Percentiles rank a stretch among this genome's conserved stretches.
Evolutionary conservation across 225 moss, liverwort and hornwort species (phyloP).

Genomic region (Marchantia polymorpha): DNA sequence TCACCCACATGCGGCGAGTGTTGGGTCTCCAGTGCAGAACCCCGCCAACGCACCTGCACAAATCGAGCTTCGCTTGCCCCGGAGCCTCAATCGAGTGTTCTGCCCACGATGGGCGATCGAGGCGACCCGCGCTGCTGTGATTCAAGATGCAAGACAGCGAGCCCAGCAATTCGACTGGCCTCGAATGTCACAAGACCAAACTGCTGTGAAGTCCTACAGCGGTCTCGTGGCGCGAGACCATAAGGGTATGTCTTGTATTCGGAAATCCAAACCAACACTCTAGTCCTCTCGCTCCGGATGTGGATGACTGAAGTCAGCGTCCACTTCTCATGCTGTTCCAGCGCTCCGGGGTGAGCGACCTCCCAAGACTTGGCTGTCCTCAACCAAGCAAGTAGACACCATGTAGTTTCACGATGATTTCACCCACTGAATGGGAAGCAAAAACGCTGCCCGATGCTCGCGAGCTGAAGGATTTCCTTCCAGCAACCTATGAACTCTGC

Average conservation of each 20-base stretch:
- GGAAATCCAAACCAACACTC: neutral
- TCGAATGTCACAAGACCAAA: neutral
- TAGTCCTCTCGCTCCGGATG: neutral
- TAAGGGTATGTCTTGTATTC: neutral
- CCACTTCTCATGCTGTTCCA: neutral
- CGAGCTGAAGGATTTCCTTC: neutral
- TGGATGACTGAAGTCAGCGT: neutral
- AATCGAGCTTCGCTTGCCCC: no score
- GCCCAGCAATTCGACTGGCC: neutral
- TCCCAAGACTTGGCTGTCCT: neutral
- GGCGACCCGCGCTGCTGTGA: no score
- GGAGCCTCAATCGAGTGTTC: neutral
- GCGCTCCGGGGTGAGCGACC: neutral
- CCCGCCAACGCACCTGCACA: neutral
- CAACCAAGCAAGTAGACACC: neutral
- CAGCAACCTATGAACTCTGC: neutral
- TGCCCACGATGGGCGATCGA: neutral
- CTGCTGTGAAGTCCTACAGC: neutral
- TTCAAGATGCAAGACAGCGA: neutral
- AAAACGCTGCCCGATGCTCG: neutral
- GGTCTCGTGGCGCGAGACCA: neutral
- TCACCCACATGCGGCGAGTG: constrained; percentile 14
- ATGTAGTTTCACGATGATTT: neutral
- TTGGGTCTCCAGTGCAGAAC: neutral
- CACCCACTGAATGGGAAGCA: neutral